phyloP scores from a whole-genome alignment of 331 rosid species.

The Dryas integrifolia region DNA sequence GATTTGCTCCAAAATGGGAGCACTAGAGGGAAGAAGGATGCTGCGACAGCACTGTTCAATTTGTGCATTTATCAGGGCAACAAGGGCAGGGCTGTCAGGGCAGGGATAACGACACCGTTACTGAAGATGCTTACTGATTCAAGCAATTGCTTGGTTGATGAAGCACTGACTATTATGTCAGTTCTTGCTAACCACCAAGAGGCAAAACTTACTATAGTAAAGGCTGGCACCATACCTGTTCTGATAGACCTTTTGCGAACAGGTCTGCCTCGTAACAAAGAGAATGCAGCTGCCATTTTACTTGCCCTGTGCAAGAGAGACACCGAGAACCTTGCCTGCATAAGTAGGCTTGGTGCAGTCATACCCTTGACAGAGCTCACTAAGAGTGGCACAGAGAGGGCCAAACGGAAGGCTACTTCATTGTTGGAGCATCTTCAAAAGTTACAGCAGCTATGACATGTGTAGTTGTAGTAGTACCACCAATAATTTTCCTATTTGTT shows the following conservation, averaged over 20 bases:
- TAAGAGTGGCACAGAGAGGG: conserved; percentile 78
- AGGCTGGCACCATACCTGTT: conserved; percentile 87
- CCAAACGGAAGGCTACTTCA: conserved; percentile 86
- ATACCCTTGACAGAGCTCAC: conserved; percentile 80
- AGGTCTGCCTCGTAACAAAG: conserved; percentile 83
- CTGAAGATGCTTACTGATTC: conserved; percentile 82
- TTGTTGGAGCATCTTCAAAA: conserved; percentile 80
- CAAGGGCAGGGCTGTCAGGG: conserved; percentile 85
- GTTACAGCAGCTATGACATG: conserved; percentile 52
- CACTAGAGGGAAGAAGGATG: conserved; percentile 88
- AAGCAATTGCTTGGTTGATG: conserved; percentile 74
- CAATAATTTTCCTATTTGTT: conserved; percentile 26
- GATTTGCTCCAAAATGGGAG: conserved; percentile 85
- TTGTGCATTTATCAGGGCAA: conserved; percentile 95
- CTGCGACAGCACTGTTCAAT: conserved; percentile 88
- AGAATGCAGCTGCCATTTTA: conserved; percentile 82
- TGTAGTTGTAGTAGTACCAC: conserved; percentile 30
- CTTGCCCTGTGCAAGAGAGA: conserved; percentile 88
- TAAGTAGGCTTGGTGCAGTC: conserved; percentile 82
- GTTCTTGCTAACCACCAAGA: conserved; percentile 94
- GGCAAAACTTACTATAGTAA: conserved; percentile 69
- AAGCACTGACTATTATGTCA: conserved; percentile 89
- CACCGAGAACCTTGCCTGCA: conserved; percentile 61
- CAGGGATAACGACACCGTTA: conserved; percentile 71
- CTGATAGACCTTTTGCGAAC: conserved; percentile 80